Conservation (phyloP, 2,329 filamentous ascomycete genomes). For the Penicillium olsonii region DNA sequence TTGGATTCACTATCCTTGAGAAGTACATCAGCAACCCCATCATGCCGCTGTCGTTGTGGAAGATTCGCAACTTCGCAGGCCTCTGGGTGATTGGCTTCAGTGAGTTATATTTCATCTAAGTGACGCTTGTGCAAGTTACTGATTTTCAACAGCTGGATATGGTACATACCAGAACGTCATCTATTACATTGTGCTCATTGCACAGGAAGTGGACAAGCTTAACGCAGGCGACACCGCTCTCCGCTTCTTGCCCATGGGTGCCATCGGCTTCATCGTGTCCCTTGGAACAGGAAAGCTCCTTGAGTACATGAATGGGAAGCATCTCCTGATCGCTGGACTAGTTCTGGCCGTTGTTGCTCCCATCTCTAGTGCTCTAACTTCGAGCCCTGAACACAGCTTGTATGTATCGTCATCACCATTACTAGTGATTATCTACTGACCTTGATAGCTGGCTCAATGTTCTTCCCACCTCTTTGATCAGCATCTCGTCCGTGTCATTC, state of each 20-base stretch:
- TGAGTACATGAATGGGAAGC: constrained; percentile 42
- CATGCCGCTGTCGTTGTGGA: constrained; percentile 51
- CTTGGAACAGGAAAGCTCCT: constrained; percentile 39
- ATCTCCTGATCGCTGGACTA: constrained; percentile 38
- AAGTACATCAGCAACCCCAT: constrained; percentile 49
- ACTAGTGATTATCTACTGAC: constrained; percentile 7
- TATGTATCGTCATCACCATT: constrained; percentile 14
- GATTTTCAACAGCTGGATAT: constrained; percentile 36
- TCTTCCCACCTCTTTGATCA: constrained; percentile 42
- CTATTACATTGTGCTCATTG: constrained; percentile 46
- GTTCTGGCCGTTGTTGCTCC: constrained; percentile 40
- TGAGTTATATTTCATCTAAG: constrained; percentile 13
- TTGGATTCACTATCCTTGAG: constrained; percentile 43
- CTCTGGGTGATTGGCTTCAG: constrained; percentile 49
- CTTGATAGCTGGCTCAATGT: constrained; percentile 40
- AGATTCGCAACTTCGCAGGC: constrained; percentile 48
- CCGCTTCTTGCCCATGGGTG: constrained; percentile 46
- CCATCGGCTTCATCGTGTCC: constrained; percentile 41
- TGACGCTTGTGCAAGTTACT: background rate
- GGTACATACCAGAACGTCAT: constrained; percentile 47
- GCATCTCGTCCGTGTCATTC: constrained; percentile 43
- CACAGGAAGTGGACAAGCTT: constrained; percentile 43
- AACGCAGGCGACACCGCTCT: constrained; percentile 43
- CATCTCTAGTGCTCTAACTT: constrained; percentile 34
- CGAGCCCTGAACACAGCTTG: constrained; percentile 25